A percentile compares a stretch with the other conserved stretches of the same genome.
phyloP scores from a whole-genome alignment of 2,329 filamentous ascomycete genomes.

The Zelopaecilomyces penicillatus region DNA sequence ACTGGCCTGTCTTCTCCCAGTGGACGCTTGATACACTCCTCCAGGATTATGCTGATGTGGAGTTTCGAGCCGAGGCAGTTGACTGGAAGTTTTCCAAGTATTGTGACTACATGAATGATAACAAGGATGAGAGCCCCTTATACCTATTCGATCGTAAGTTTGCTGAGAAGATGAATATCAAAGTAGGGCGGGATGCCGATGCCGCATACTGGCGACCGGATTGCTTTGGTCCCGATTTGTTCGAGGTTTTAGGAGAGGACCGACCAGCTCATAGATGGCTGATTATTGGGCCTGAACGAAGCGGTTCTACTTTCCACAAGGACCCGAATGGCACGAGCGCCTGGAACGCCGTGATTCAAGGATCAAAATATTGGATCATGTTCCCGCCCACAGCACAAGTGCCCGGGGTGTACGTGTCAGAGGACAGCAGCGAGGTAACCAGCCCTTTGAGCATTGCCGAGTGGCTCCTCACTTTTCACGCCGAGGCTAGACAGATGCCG shows the following conservation, averaged over 20 bases:
- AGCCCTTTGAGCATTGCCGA: slow-evolving; percentile 93
- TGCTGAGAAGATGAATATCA: slow-evolving; percentile 73
- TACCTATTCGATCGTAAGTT: slow-evolving; percentile 90
- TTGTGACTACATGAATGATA: slow-evolving; percentile 70
- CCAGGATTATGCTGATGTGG: slow-evolving; percentile 52
- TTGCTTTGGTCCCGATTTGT: slow-evolving; percentile 82
- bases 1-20: slow-evolving; percentile 67
- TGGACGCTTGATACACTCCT: slow-evolving; percentile 69
- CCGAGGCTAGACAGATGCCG: slow-evolving; percentile 64
- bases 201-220: slow-evolving; percentile 68
- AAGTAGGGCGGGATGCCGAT: slow-evolving; percentile 43
- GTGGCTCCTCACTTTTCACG: slow-evolving; percentile 86
- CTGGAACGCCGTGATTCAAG: slow-evolving; percentile 89
- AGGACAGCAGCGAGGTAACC: slow-evolving; percentile 87
- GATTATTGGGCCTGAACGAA: slow-evolving; percentile 78
- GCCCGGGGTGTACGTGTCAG: slow-evolving; percentile 82
- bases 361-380: slow-evolving; percentile 98
- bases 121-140: slow-evolving; percentile 75
- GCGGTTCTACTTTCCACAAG: slow-evolving; percentile 93
- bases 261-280: slow-evolving; percentile 87
- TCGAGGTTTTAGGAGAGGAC: slow-evolving; percentile 66
- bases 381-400: slow-evolving; percentile 74
- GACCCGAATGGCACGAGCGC: slow-evolving; percentile 66
- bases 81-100: slow-evolving; percentile 86
- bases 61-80: slow-evolving; percentile 85